Evolutionary conservation across 805 yeast species (phyloP), one percentile per base, ranked within the genome.

Genomic region (Metschnikowia bowlesiae): DNA sequence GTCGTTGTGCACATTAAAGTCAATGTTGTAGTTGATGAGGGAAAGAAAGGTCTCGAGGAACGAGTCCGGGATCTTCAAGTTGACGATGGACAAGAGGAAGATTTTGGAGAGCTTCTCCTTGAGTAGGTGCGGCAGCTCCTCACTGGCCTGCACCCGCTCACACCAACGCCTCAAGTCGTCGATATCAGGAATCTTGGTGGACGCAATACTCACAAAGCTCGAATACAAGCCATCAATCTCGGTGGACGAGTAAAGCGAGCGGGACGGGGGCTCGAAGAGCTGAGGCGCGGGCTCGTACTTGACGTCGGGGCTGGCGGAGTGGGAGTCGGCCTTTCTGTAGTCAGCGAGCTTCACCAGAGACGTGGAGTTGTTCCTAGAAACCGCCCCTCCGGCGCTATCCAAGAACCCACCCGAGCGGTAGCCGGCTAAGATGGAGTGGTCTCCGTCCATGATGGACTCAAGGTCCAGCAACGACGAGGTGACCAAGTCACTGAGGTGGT

Each of bases 401-500:
- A 47, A 33, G 11, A 49, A 40, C 2, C 44, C 38, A 16, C 32
- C 28, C 8, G 47, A 45, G 30, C 41, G 47, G 37, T 41, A 39
- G 28, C 59, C 64, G 31, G 57, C 60, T 32, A 71, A 57, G 8
- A 66, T 66, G 0, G 71, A 58, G 53, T 69, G 70, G 53, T 74
- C 78, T 9, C 79, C 79, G 51, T 74, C 79, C 67, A 74, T 65
- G 18, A 72, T 69, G 2, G 73, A 85, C 65, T 89, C 96, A 33
- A 89, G 70, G 59, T 89, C 96, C 66, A 89, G 75, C 39, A 89
- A 66, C 10, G 82, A 77, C 53, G 74, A 81, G 1, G 85, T 83
- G 26, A 83, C 84, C 46, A 83, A 69, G 65, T 94, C 99, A 63
- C 90, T 86, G 59, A 94, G 75, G 56, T 83, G 84, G 41, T 94